Evolutionary conservation across 179 eudicot genomes (phyloP), one percentile per base, ranked within the genome.

Genomic region (Sideroxylon spinosum): DNA sequence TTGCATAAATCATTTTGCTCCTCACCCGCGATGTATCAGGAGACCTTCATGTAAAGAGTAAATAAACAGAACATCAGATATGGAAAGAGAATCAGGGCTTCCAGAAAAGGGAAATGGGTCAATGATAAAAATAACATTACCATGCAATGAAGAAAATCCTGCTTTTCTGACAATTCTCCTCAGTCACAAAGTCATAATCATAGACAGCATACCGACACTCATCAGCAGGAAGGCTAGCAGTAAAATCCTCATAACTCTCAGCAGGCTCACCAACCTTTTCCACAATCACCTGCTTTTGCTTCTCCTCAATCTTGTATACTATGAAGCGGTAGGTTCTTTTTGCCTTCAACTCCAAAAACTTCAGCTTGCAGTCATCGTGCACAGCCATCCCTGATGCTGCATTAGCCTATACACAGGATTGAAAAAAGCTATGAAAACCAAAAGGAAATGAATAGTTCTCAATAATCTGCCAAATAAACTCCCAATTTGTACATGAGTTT

Each of bases 11-110:
- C 71, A 66, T 66, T 32, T 66, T 66, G 71, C 71, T 66, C 49
- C 71, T 66, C 71, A 66, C 71, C 71, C 71, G 46, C 17, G 71
- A 66, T 29, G 71, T 66, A 66, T 66, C 71, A 66, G 71, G 71
- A 9, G 71, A 66, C 71, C 71, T 66, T 32, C 17, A 19, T 23
- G 68, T 3, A 66, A 66, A 66, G 10, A 29, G 29, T 32, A 66
- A 66, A 29, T 29, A 66, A 28, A 13, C 1, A 32, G 6, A 26
- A 14, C 2, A 23, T 19, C 5, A 23, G 7, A 7, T 19, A 19
- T 14, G 23, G 16, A 16, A 6, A 14, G 3, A 16, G 19, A 25
- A 12, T 11, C 37, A 25, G 16, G 56, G 17, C 9, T 8, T 25
- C 68, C 17, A 17, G 20, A 66, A n/a, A 29, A 32, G 20, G 49